phyloP scores from a whole-genome alignment of 23 red algal species.

The Gracilaria caudata region DNA sequence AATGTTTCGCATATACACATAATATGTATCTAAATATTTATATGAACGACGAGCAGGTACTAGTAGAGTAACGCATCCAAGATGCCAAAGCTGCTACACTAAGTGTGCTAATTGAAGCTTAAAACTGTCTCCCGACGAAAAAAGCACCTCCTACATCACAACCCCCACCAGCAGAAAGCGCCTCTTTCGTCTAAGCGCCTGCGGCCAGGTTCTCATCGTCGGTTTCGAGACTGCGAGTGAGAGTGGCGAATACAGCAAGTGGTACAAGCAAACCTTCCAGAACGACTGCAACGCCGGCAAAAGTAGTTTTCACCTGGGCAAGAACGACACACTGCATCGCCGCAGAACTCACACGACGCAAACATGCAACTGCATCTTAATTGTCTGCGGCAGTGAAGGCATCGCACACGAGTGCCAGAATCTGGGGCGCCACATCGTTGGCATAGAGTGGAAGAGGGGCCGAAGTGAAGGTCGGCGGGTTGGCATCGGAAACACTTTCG shows the following conservation, averaged over 20 bases:
- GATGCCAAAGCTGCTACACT: too few species aligned
- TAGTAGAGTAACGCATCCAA: too few species aligned
- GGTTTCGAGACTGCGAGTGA: not conserved
- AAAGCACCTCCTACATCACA: not conserved
- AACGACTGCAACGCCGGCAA: not conserved
- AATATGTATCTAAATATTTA: too few species aligned
- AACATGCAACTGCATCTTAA: not conserved
- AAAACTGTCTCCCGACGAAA: not conserved
- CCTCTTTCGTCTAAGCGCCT: not conserved
- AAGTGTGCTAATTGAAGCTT: too few species aligned
- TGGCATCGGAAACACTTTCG: constrained; percentile 22
- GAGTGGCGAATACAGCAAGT: constrained; percentile 1
- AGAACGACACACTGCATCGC: not conserved
- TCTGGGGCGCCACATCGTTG: not conserved
- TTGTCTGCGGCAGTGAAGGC: not conserved
- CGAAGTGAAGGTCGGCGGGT: not conserved
- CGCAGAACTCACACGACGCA: not conserved
- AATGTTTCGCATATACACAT: too few species aligned
- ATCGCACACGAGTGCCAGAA: not conserved
- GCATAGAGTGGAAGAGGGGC: not conserved
- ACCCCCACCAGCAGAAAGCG: not conserved
- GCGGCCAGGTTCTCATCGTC: not conserved
- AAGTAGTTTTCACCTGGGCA: not conserved
- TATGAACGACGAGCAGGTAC: too few species aligned
- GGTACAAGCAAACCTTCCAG: not conserved